Conservation (phyloP, 2,329 filamentous ascomycete genomes). For the Phyllosticta citrichinensis region DNA sequence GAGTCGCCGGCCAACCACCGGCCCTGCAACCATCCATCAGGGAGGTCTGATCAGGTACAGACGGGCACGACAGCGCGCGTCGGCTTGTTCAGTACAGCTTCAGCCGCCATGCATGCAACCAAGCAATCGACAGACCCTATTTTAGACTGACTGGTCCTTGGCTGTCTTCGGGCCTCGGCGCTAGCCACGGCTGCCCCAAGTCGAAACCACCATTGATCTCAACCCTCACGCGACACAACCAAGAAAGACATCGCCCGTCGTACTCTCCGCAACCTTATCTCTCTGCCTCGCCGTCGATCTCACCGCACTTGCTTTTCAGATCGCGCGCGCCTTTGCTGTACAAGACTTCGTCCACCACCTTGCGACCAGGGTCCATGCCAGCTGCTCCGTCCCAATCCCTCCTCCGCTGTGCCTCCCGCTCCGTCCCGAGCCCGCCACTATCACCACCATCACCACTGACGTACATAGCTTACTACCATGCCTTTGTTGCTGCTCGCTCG, state of each 20-base stretch:
- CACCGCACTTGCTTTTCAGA: background rate
- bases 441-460: background rate
- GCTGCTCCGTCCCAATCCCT: background rate
- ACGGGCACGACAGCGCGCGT: too few species aligned
- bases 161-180: too few species aligned
- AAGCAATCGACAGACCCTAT: too few species aligned
- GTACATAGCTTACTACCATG: background rate
- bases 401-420: background rate
- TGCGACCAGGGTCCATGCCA: background rate
- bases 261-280: background rate
- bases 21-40: background rate
- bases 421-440: background rate
- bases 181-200: background rate
- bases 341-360: background rate
- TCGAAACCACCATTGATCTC: background rate
- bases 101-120: background rate
- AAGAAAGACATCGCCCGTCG: background rate
- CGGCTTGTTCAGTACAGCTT: background rate
- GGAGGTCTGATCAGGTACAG: too few species aligned
- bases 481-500: background rate
- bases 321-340: background rate
- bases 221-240: background rate
- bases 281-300: background rate
- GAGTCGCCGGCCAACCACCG: background rate
- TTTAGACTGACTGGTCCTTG: too few species aligned